phyloP scores from a whole-genome alignment of 192 early-diverging fungal genomes.

The Dissophora ornata region DNA sequence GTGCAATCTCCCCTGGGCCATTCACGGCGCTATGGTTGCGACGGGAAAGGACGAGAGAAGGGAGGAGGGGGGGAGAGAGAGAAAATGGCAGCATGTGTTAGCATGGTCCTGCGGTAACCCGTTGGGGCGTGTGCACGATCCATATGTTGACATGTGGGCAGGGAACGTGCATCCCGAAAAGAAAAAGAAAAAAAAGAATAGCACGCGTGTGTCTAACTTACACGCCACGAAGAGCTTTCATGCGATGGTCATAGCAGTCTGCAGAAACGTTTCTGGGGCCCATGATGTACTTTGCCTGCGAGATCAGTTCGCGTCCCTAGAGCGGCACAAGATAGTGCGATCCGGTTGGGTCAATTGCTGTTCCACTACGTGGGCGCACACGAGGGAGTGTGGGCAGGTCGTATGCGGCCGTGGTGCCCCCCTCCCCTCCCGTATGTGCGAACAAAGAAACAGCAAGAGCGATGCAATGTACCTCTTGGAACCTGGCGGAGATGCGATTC shows the following conservation, averaged over 20 bases:
- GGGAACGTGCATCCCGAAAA: not conserved
- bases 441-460: not conserved
- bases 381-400: no score
- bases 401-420: no score
- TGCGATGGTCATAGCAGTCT: slow-evolving; percentile 49
- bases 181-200: not conserved
- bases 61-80: not conserved
- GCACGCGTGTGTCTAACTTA: slow-evolving; percentile 6
- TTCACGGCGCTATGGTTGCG: slow-evolving; percentile 2
- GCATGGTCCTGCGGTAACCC: no score
- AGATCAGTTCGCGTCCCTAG: slow-evolving; percentile 47
- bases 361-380: no score
- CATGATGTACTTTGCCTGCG: slow-evolving; percentile 53
- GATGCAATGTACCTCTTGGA: slow-evolving; percentile 31
- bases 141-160: no score
- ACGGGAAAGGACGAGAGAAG: not conserved
- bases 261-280: slow-evolving; percentile 45
- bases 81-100: not conserved
- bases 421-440: no score
- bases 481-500: slow-evolving; percentile 35
- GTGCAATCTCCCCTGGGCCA: slow-evolving; percentile 8
- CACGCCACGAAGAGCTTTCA: slow-evolving; percentile 51
- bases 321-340: not conserved
- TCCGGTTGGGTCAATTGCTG: not conserved
- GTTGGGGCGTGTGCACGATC: no score